Conservation (phyloP, 768 basidiomycete genomes). For the Leucosporidium scottii region DNA sequence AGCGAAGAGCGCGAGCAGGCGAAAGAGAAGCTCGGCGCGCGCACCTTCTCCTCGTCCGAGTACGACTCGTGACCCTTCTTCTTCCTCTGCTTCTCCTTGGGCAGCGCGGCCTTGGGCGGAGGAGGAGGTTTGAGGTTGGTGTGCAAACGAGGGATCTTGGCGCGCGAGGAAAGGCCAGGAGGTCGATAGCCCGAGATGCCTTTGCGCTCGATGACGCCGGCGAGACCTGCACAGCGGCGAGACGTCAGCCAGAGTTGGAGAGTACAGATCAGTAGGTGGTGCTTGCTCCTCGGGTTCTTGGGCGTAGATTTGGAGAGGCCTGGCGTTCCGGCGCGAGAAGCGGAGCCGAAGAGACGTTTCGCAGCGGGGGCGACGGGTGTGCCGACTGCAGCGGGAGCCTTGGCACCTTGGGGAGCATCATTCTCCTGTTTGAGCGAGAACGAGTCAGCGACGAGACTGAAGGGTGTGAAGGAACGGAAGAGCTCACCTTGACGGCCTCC, state of each 20-base stretch:
- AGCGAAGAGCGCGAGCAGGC: too few species aligned
- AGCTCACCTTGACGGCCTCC: constrained; percentile 3
- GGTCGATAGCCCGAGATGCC: constrained; percentile 9
- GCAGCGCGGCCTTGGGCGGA: constrained; percentile 5
- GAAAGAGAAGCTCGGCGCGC: not conserved
- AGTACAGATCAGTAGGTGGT: not conserved
- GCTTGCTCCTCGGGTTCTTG: not conserved
- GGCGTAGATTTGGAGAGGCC: not conserved
- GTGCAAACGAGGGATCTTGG: constrained; percentile 20
- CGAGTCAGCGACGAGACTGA: too few species aligned
- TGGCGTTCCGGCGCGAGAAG: not conserved
- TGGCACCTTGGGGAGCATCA: not conserved
- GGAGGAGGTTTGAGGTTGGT: constrained; percentile 28
- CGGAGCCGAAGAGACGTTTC: not conserved
- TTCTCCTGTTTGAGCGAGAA: constrained; percentile 7
- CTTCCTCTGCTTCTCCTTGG: constrained; percentile 13
- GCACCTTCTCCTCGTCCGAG: constrained; percentile 36
- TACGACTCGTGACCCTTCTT: constrained; percentile 29
- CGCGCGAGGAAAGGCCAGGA: constrained; percentile 13
- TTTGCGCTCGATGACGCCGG: constrained; percentile 14
- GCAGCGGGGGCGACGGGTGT: not conserved
- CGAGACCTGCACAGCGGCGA: constrained; percentile 11
- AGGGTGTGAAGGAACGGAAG: not conserved
- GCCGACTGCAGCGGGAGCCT: not conserved
- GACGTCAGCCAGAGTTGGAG: constrained; percentile 7